Evolutionary conservation across 2,329 filamentous ascomycete genomes (phyloP).

Genomic region (Hypoxylon sp.): DNA sequence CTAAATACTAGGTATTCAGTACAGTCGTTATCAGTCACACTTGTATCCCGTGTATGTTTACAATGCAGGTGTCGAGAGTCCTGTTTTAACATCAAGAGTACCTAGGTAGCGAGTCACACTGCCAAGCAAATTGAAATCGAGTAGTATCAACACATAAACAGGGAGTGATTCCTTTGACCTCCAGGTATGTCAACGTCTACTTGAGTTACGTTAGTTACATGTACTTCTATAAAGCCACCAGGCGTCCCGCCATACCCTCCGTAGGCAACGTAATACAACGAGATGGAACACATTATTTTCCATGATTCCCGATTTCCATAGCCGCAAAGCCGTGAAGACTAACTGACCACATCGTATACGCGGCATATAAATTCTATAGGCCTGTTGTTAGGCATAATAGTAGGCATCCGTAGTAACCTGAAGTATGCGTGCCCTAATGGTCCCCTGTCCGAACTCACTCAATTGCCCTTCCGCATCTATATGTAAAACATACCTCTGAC

Average conservation of each 20-base stretch:
- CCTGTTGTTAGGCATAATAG: background rate
- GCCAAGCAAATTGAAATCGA: background rate
- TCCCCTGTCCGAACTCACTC: slow-evolving; percentile 16
- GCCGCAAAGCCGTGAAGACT: slow-evolving; percentile 8
- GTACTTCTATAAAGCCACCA: background rate
- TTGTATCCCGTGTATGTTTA: background rate
- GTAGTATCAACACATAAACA: background rate
- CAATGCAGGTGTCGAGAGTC: background rate
- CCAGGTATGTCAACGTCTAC: background rate
- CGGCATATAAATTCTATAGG: background rate
- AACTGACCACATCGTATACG: background rate
- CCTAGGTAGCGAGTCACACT: background rate
- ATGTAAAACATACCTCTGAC: slow-evolving; percentile 15
- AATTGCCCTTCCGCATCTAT: slow-evolving; percentile 29
- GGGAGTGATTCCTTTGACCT: background rate
- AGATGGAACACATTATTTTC: slow-evolving; percentile 8
- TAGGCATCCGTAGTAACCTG: slow-evolving; percentile 5
- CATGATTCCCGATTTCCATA: slow-evolving; percentile 10
- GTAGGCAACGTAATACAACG: background rate
- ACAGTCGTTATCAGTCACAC: too few relatives aligned
- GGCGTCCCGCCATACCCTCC: background rate
- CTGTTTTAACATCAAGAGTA: too few relatives aligned
- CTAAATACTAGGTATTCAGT: too few relatives aligned
- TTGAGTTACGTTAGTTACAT: background rate
- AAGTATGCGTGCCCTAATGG: slow-evolving; percentile 10